Conservation (phyloP, 1,284 basidiomycete species). For the Mycena citricolor region DNA sequence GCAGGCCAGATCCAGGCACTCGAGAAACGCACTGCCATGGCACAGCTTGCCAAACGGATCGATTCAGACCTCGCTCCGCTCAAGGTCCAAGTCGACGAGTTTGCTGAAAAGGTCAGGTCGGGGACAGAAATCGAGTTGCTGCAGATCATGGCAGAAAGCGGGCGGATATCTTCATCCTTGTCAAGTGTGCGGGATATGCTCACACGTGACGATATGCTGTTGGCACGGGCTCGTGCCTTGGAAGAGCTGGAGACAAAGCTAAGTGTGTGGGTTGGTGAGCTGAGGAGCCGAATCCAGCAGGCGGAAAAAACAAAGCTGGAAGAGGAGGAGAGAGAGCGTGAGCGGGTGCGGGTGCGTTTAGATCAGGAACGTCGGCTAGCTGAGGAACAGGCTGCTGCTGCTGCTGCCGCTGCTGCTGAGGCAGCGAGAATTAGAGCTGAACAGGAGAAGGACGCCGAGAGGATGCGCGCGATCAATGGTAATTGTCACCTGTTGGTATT, state of each 20-base stretch:
- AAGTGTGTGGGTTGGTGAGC: no score
- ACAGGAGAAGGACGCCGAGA: slow-evolving; percentile 16
- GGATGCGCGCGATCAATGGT: no score
- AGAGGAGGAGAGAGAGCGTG: slow-evolving; percentile 17
- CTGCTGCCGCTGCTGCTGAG: slow-evolving; percentile 1
- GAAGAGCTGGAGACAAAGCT: no score
- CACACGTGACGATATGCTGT: neutral
- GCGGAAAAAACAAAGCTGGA: slow-evolving; percentile 23
- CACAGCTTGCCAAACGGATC: slow-evolving; percentile 51
- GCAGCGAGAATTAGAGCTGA: slow-evolving; percentile 17
- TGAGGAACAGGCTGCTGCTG: slow-evolving; percentile 9
- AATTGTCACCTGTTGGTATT: no score
- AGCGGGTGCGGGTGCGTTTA: neutral
- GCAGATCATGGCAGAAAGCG: neutral
- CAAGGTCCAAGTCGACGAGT: slow-evolving; percentile 38
- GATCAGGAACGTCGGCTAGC: slow-evolving; percentile 21
- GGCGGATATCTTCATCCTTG: neutral
- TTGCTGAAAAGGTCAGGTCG: slow-evolving; percentile 39
- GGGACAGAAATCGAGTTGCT: slow-evolving; percentile 1
- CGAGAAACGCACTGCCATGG: slow-evolving; percentile 46
- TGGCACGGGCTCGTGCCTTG: no score
- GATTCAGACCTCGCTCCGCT: slow-evolving; percentile 44
- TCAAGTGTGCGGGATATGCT: neutral
- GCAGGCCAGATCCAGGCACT: slow-evolving; percentile 54
- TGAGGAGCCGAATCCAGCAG: slow-evolving; percentile 6